These are phyloP conservation scores for Gypsophila paniculata DNA, from an alignment of 179 eudicot species.

Conservation along the genomic window DNA sequence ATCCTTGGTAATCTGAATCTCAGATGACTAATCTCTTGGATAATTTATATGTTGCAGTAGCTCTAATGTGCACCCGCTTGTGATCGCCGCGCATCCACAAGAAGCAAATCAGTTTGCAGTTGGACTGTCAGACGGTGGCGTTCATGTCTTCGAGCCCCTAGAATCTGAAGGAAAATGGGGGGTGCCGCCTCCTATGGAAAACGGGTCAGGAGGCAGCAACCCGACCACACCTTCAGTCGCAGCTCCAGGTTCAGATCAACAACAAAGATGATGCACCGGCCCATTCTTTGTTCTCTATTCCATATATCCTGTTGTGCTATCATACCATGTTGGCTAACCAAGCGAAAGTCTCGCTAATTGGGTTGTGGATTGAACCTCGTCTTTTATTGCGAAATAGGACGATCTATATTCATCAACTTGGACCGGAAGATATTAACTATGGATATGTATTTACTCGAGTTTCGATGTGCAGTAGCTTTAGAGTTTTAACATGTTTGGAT, in stretches of 20 bases:
- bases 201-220: conserved; percentile 61
- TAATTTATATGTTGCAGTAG: conserved; percentile 40
- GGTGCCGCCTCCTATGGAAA: conserved; percentile 70
- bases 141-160: conserved; percentile 87
- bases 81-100: conserved; percentile 88
- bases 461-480: conserved; percentile 31
- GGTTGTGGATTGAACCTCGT: conserved; percentile 3
- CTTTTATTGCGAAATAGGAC: not conserved
- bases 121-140: conserved; percentile 88
- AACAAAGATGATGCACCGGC: conserved; percentile 52
- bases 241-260: conserved; percentile 71
- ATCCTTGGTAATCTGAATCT: not conserved
- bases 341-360: not conserved
- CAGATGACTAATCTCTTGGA: not conserved
- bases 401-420: conserved; percentile 10
- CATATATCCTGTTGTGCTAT: not conserved
- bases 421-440: conserved; percentile 24
- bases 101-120: conserved; percentile 89
- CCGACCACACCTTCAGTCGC: conserved; percentile 60
- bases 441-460: conserved; percentile 30
- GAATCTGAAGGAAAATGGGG: conserved; percentile 98
- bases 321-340: no score
- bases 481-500: conserved; percentile 25
- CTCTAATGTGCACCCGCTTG: conserved; percentile 72
- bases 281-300: conserved; percentile 19